Evolutionary conservation across 2,329 filamentous ascomycete genomes (phyloP).

Genomic region (Didymella pinodella): DNA sequence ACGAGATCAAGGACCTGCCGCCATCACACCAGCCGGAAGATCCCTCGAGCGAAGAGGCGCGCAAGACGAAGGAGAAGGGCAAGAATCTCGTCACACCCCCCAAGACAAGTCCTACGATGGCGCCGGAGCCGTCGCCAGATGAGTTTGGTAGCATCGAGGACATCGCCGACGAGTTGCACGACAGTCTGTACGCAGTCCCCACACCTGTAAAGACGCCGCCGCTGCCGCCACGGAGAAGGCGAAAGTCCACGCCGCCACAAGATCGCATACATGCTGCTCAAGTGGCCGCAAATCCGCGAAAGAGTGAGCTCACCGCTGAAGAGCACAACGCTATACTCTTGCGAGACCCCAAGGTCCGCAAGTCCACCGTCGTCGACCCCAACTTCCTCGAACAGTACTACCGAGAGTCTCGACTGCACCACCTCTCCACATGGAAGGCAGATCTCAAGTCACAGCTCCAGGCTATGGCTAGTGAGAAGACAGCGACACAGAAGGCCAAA

Average conservation of each 20-base stretch:
- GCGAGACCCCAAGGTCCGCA: constrained; percentile 82
- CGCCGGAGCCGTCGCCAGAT: constrained; percentile 19
- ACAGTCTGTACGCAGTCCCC: constrained; percentile 36
- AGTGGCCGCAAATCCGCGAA: constrained; percentile 15
- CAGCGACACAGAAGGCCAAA: constrained; percentile 58
- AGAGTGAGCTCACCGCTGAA: constrained; percentile 74
- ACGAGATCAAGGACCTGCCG: constrained; percentile 41
- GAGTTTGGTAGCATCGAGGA: constrained; percentile 12
- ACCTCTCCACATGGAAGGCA: constrained; percentile 95
- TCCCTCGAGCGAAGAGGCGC: constrained; percentile 24
- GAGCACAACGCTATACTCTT: constrained; percentile 89
- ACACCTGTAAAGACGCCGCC: constrained; percentile 21
- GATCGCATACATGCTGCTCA: constrained; percentile 19
- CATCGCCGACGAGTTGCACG: constrained; percentile 26
- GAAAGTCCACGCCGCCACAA: constrained; percentile 10
- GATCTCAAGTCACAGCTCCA: constrained; percentile 91
- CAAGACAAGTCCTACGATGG: constrained; percentile 40
- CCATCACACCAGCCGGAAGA: constrained; percentile 45
- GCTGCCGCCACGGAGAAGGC: constrained; percentile 6
- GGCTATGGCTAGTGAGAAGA: constrained; percentile 75
- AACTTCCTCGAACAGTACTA: constrained; percentile 95
- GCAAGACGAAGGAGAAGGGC: constrained; percentile 12
- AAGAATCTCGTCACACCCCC: constrained; percentile 39
- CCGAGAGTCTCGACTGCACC: constrained; percentile 91
- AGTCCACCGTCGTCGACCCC: constrained; percentile 90